Evolutionary conservation across 306 rosid genomes (phyloP), one percentile per base, ranked within the genome.

Genomic region (Cicer chorassanicum): DNA sequence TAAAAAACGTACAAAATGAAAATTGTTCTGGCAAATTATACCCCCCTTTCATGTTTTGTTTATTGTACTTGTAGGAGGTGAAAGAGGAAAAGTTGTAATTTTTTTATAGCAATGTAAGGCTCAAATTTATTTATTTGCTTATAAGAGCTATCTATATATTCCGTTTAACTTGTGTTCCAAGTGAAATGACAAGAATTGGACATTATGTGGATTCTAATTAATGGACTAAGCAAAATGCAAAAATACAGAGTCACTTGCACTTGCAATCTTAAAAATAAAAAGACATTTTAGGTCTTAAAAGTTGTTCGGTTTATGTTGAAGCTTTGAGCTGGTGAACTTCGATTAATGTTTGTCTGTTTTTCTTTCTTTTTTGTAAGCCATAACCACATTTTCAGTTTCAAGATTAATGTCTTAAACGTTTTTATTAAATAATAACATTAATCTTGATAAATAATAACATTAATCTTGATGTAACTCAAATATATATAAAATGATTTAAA

Each of bases 11-110:
- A 10, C 42, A 39, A 18, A 16, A 54, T 21, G 38, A 9, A 41
- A 50, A 14, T 7, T 56, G 48, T 55, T 73, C 16, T 67, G 57
- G 21, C 36, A 68, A 68, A 68, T 43, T 18, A 18, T 55, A 8
- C 15, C 54, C 21, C 57, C 42, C 5, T 21, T 16, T 24, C 14
- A 18, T 16, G 14, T 70, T 57, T 56, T 71, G 16, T 64, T 65
- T 41, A 49, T 59, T 59, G 64, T 66, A 65, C n/a, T 60, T 13
- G 66, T 24, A 64, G 34, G 67, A 42, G 46, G 66, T 75, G 57
- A 76, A 74, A 70, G 72, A 60, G 19, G 19, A 42, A 61, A 75
- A 70, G 45, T 59, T 18, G 59, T 55, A 68, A 65, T 64, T 51
- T 53, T 7, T 51, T 72, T 50, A 51, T 82, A 41, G 16, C 56